Evolutionary conservation across 345 rosid species (phyloP).

Genomic region (Brassica juncea): DNA sequence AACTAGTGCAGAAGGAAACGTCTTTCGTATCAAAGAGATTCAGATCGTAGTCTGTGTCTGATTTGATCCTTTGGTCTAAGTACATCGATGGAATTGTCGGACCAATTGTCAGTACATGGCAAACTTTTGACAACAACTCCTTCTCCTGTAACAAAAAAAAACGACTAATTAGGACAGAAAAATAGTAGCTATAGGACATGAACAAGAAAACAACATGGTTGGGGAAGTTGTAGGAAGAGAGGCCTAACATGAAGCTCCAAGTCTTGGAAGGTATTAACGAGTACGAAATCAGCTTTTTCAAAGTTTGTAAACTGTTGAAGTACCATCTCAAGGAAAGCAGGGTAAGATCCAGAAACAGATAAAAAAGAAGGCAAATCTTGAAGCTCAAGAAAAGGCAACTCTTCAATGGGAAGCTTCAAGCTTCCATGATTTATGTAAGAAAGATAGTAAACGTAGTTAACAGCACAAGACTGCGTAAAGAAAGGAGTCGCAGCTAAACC

Average conservation of each 20-base stretch:
- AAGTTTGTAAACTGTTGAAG: too few relatives aligned
- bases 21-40: not conserved
- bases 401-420: conserved; percentile 45
- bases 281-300: too few relatives aligned
- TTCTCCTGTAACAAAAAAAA: conserved; percentile 32
- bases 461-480: conserved; percentile 68
- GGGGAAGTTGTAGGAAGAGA: not conserved
- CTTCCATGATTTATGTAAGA: conserved; percentile 35
- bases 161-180: not conserved
- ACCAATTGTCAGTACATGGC: conserved; percentile 47
- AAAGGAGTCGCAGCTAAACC: conserved; percentile 57
- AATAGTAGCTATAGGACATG: not conserved
- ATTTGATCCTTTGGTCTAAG: conserved; percentile 44
- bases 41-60: conserved; percentile 47
- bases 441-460: conserved; percentile 55
- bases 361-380: too few relatives aligned
- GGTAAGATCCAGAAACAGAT: too few relatives aligned
- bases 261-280: conserved; percentile 42
- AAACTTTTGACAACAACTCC: conserved; percentile 46
- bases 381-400: too few relatives aligned
- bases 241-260: conserved; percentile 46
- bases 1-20: not conserved
- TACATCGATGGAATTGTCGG: conserved; percentile 57
- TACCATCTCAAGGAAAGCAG: too few relatives aligned
- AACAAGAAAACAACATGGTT: not conserved